Evolutionary conservation across 2,329 filamentous ascomycete genomes (phyloP), one percentile per base, ranked within the genome.

Genomic region (Nannizziopsis barbatae): DNA sequence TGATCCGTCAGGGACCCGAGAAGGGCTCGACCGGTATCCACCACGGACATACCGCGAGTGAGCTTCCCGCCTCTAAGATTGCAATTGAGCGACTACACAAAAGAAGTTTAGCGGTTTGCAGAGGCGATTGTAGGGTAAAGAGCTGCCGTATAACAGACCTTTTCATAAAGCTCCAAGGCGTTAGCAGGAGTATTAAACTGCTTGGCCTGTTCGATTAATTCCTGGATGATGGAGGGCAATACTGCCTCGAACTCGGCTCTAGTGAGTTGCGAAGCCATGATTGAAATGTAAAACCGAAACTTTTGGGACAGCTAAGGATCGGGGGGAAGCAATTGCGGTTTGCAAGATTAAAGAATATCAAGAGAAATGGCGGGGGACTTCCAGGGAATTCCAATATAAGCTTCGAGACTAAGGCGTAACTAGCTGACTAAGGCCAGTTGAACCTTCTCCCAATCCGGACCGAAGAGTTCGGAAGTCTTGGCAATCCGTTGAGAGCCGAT

Each of bases 1-100:
- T 90, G 79, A 89, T 54, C 54, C 5, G 31, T 53, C 18, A 56
- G 44, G 44, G 54, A 49, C 15, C 49, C 42, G 32, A 54, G 49
- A 30, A 56, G 49, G 10, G 47, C 56, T 53, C 63, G 64, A 54
- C 58, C 59, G 59, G 60, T 65, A 53, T 68, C 66, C 43, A 61
- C 60, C 58, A 65, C 66, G 52, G 60, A 96, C 80, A 98, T 93
- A 71, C 92, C 92, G 63, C 92, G 87, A 74, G 98, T 98, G 75
- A 89, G 95, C 76, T 98, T 98, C 65, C 92, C 92, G 58, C 92
- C 92, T 47, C 92, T 73, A 5, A 86, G 80, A 72, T 98, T 98
- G 71, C 80, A 76, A 64, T 89, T 78, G 61, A 96, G 77, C 53
- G 77, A 83, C 87, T 95, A 60, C 12, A 17, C 20, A 32, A 10